phyloP scores from a whole-genome alignment of 768 basidiomycete species.

The Chalciporus piperatus region DNA sequence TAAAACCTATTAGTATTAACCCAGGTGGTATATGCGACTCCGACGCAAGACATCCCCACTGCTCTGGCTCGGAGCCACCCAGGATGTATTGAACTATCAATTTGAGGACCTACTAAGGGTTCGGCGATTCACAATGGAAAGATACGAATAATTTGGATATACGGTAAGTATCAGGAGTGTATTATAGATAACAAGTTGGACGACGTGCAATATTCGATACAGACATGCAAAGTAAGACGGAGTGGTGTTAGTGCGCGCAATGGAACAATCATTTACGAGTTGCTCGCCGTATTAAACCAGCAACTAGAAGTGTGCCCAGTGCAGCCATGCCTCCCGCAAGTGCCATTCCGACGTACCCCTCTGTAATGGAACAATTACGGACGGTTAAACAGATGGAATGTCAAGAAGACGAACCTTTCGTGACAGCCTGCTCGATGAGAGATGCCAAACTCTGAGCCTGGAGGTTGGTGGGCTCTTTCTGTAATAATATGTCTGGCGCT shows the following conservation, averaged over 20 bases:
- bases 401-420: slow-evolving; percentile 56
- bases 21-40: neutral
- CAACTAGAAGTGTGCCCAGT: slow-evolving; percentile 69
- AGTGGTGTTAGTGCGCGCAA: slow-evolving; percentile 12
- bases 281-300: slow-evolving; percentile 84
- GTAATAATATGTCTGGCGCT: slow-evolving; percentile 69
- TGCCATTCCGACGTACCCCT: slow-evolving; percentile 99
- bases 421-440: slow-evolving; percentile 85
- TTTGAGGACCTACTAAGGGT: slow-evolving; percentile 11
- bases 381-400: neutral
- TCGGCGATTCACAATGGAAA: slow-evolving; percentile 9
- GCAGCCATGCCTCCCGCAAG: slow-evolving; percentile 90
- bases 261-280: slow-evolving; percentile 38
- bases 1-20: slow-evolving; percentile 24
- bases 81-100: slow-evolving; percentile 1
- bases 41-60: neutral
- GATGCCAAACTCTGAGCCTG: slow-evolving; percentile 83
- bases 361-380: slow-evolving; percentile 38
- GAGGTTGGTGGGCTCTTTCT: slow-evolving; percentile 90
- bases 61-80: neutral
- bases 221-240: slow-evolving; percentile 11
- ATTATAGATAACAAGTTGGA: slow-evolving; percentile 13
- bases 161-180: slow-evolving; percentile 6
- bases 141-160: slow-evolving; percentile 28
- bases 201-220: slow-evolving; percentile 9